Evolutionary conservation across 192 early-diverging fungal species (phyloP), one percentile per base, ranked within the genome.

Genomic region (Coemansia sp.): DNA sequence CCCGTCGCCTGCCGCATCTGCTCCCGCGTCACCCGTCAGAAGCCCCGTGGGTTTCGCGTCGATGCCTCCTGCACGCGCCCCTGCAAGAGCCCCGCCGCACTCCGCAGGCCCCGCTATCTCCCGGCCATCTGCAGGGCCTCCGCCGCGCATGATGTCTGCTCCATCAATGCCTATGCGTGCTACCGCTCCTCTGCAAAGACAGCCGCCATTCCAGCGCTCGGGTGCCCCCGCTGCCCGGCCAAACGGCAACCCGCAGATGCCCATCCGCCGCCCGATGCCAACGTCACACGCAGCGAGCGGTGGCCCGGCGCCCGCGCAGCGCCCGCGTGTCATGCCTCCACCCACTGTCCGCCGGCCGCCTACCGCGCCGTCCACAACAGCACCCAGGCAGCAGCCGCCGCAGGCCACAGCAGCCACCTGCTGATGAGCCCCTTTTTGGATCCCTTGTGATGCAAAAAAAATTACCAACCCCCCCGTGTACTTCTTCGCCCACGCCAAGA

Each of bases 1-100:
- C 9, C 42, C 60, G 35, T 59, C 65, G 30, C 58, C 72, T 18
- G 69, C 62, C 38, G 46, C 43, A 0, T 51, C 65, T 18, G 54
- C 56, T 9, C 51, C 64, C 6, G 32, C 52, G 14, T 67, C 65
- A 42, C 58, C 60, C 31, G 22, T 44, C 23, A 12, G 65, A 7
- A 31, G 28, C 27, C 65, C 52, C 43, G n/a, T 51, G 8, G 28
- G 50, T 19, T 24, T 14, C n/a, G 18, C 50, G 28, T 14, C 28
- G 50, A 27, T 52, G 50, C 28, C 50, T n/a, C 29, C 38, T 45
- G 3, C 40, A 44, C 55, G 55, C 55, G 40, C 24, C 4, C 55
- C 55, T 29, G 55, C 38, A 28, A 44, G 40, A 31, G 29, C 29
- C 21, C 18, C 44, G 31, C 29, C 23, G 32, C 28, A 6, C 33